Conservation (phyloP, 2,329 filamentous ascomycete genomes). For the Beauveria australis region DNA sequence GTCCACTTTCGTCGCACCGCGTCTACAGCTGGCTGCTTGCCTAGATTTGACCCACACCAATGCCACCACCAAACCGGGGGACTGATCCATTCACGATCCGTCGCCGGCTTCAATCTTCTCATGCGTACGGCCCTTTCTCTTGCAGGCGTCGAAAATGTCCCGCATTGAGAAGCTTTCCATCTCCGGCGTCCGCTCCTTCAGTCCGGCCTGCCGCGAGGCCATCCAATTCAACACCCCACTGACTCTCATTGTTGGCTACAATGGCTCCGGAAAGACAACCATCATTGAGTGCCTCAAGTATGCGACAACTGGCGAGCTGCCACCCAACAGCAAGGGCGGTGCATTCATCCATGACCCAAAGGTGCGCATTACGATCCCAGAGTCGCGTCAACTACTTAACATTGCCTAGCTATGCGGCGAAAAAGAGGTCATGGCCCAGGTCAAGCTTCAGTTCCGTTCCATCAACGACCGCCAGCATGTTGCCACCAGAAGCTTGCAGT, state of each 20-base stretch:
- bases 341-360: slow-evolving; percentile 98
- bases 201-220: slow-evolving; percentile 62
- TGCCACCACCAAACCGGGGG: background rate
- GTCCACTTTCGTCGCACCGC: background rate
- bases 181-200: slow-evolving; percentile 76
- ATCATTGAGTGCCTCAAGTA: slow-evolving; percentile 99
- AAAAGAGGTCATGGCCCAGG: slow-evolving; percentile 82
- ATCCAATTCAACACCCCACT: slow-evolving; percentile 86
- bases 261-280: slow-evolving; percentile 96
- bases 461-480: slow-evolving; percentile 75
- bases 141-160: slow-evolving; percentile 44
- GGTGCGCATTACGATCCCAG: slow-evolving; percentile 28
- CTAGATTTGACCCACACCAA: background rate
- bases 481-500: slow-evolving; percentile 72
- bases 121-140: background rate
- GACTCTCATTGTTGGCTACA: slow-evolving; percentile 93
- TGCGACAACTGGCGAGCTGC: slow-evolving; percentile 88
- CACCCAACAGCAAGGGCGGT: slow-evolving; percentile 81
- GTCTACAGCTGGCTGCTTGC: background rate
- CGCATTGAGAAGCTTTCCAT: slow-evolving; percentile 88
- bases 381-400: background rate
- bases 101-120: background rate
- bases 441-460: slow-evolving; percentile 79
- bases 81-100: background rate
- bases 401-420: slow-evolving; percentile 60